Conservation (phyloP, 2,329 filamentous ascomycete genomes). For the Aspergillus quadrilineatus region DNA sequence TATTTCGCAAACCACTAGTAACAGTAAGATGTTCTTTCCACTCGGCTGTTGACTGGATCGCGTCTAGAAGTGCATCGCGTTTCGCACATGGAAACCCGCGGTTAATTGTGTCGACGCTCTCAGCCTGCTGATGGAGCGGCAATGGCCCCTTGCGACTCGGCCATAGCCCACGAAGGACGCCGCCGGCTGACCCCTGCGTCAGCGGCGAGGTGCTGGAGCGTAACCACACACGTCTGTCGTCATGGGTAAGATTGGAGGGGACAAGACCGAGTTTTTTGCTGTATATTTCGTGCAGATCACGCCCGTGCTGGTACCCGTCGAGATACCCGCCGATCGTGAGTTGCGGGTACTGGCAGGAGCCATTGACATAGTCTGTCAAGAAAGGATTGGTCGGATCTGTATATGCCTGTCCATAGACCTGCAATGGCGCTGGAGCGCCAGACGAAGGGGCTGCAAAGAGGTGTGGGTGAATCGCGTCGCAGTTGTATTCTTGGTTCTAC, state of each 20-base stretch:
- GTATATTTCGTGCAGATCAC: constrained; percentile 36
- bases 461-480: constrained; percentile 38
- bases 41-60: constrained; percentile 29
- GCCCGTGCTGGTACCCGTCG: constrained; percentile 40
- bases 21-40: constrained; percentile 39
- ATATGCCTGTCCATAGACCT: constrained; percentile 39
- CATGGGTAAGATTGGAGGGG: constrained; percentile 27
- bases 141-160: constrained; percentile 32
- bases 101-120: constrained; percentile 38
- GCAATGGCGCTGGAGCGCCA: not conserved
- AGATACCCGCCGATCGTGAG: constrained; percentile 40
- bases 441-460: constrained; percentile 32
- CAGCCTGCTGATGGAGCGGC: constrained; percentile 39
- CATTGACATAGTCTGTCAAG: constrained; percentile 29
- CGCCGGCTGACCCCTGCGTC: constrained; percentile 39
- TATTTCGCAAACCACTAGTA: constrained; percentile 29
- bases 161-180: constrained; percentile 41
- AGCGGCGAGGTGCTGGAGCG: constrained; percentile 38
- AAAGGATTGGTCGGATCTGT: constrained; percentile 39
- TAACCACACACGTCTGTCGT: constrained; percentile 31
- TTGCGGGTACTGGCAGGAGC: constrained; percentile 41
- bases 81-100: constrained; percentile 36
- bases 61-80: constrained; percentile 21
- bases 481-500: constrained; percentile 40
- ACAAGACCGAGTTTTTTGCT: constrained; percentile 34